Percentiles rank a stretch among this genome's conserved stretches.
These are phyloP conservation scores for Lactarius sp. DNA, from an alignment of 768 basidiomycete genomes.

Conservation along the genomic window DNA sequence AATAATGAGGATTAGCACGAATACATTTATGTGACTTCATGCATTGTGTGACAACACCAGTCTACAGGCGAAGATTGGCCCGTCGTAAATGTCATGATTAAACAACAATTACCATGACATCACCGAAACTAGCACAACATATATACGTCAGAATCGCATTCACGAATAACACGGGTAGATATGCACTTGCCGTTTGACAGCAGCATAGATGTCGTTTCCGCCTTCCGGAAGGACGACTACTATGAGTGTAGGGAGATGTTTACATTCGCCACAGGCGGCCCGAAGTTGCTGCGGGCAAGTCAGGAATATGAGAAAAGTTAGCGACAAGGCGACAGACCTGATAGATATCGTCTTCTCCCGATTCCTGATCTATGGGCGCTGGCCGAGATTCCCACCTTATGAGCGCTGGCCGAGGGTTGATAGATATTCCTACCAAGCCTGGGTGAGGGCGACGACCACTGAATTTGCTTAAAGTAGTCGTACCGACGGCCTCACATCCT, in stretches of 20 bases:
- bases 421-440: constrained; percentile 48
- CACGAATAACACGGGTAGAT: background rate
- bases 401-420: constrained; percentile 41
- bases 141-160: constrained; percentile 6
- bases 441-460: background rate
- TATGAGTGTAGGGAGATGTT: constrained; percentile 49
- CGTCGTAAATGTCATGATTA: background rate
- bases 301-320: background rate
- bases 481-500: constrained; percentile 55
- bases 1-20: constrained; percentile 70
- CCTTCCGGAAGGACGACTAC: constrained; percentile 72
- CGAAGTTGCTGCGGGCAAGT: constrained; percentile 41
- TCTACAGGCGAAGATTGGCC: constrained; percentile 33
- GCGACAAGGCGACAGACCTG: background rate
- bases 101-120: constrained; percentile 45
- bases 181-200: constrained; percentile 65
- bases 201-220: constrained; percentile 69
- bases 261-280: constrained; percentile 44
- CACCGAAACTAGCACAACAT: constrained; percentile 56
- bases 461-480: constrained; percentile 28
- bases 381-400: constrained; percentile 35
- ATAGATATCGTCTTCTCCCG: constrained; percentile 49
- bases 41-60: constrained; percentile 77
- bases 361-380: constrained; percentile 32
- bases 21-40: constrained; percentile 64